A percentile compares a stretch with the other conserved stretches of the same genome.
These are phyloP conservation scores for Fraxinus platypoda DNA, from an alignment of 305 asterid species.

Conservation along the genomic window DNA sequence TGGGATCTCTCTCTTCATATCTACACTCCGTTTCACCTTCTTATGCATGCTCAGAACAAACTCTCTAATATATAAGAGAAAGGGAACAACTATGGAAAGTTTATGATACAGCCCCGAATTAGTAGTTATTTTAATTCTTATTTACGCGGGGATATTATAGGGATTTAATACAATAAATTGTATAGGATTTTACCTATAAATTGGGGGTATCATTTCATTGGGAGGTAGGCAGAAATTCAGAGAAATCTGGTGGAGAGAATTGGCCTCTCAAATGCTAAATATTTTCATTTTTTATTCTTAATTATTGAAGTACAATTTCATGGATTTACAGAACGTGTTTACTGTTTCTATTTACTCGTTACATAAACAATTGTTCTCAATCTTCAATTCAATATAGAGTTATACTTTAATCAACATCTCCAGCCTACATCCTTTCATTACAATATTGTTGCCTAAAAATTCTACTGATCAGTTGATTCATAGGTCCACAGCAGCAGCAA, in stretches of 20 bases:
- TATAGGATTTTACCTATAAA: not conserved
- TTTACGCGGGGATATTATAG: not conserved
- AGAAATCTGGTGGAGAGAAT: not conserved
- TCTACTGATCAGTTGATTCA: not conserved
- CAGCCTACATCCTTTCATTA: not conserved
- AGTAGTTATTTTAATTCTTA: not conserved
- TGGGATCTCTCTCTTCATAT: not conserved
- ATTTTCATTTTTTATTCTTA: not conserved
- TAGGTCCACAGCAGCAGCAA: not conserved
- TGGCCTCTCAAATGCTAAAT: not conserved
- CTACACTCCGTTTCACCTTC: not conserved
- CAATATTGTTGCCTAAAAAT: not conserved
- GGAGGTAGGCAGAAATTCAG: not conserved
- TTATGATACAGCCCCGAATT: not conserved
- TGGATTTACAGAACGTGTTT: not conserved
- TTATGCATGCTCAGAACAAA: not conserved
- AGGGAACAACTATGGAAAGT: not conserved
- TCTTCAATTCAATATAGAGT: not conserved
- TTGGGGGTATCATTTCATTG: not conserved
- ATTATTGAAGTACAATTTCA: not conserved
- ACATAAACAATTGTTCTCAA: not conserved
- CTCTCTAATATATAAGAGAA: not conserved
- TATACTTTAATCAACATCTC: not conserved
- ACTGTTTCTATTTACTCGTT: not conserved
- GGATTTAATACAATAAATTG: not conserved